Conservation (phyloP, 129 eudicot genomes). For the Mikania micrantha region DNA sequence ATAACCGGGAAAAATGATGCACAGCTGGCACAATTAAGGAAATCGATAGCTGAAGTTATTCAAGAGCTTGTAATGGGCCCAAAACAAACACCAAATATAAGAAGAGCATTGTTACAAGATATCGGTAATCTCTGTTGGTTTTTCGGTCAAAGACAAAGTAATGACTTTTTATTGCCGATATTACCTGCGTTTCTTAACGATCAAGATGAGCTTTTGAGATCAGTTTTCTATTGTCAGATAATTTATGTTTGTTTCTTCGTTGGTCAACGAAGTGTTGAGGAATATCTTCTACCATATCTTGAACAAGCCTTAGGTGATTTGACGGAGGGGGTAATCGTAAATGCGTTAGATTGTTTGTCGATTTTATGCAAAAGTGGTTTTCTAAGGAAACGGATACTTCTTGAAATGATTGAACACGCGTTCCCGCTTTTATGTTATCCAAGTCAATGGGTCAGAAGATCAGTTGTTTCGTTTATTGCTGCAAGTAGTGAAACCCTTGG, state of each 20-base stretch:
- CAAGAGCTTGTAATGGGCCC: slow-evolving; percentile 99
- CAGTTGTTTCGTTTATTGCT: slow-evolving; percentile 68
- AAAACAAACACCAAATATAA: slow-evolving; percentile 88
- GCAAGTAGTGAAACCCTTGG: slow-evolving; percentile 89
- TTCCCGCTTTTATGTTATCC: slow-evolving; percentile 84
- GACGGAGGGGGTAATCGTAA: slow-evolving; percentile 78
- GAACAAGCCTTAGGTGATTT: slow-evolving; percentile 85
- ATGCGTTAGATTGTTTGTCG: slow-evolving; percentile 76
- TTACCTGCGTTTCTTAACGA: slow-evolving; percentile 93
- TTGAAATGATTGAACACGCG: slow-evolving; percentile 89
- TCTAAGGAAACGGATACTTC: slow-evolving; percentile 58
- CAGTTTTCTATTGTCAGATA: slow-evolving; percentile 77
- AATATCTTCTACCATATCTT: slow-evolving; percentile 89
- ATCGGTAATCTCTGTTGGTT: slow-evolving; percentile 90
- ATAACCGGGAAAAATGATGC: slow-evolving; percentile 42
- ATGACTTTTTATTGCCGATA: slow-evolving; percentile 78
- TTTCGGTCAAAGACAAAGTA: slow-evolving; percentile 91
- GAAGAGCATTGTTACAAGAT: slow-evolving; percentile 90
- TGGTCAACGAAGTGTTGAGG: slow-evolving; percentile 97
- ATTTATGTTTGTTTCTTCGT: slow-evolving; percentile 89
- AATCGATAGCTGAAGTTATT: slow-evolving; percentile 90
- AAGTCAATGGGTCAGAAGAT: slow-evolving; percentile 92
- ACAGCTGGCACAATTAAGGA: slow-evolving; percentile 76
- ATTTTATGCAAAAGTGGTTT: slow-evolving; percentile 67
- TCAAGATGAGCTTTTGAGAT: slow-evolving; percentile 79